Conservation (phyloP, 352 stramenopile genomes). For the Globisporangium emineosum region DNA sequence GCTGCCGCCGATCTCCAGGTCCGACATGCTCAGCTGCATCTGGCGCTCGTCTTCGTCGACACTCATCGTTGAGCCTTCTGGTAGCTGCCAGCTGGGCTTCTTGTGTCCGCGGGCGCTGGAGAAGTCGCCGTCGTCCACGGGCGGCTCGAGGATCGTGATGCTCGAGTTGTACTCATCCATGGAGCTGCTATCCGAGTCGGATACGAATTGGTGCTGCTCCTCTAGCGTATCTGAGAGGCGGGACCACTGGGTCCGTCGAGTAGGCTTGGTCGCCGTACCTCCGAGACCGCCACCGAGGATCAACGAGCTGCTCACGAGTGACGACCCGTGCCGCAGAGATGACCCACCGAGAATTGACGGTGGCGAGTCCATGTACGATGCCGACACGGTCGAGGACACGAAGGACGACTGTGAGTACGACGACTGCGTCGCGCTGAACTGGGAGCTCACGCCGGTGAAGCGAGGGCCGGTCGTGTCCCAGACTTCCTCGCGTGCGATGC, state of each 20-base stretch:
- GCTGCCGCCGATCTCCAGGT: conserved; percentile 18
- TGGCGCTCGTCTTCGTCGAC: background rate
- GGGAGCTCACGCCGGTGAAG: conserved; percentile 50
- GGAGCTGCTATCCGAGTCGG: conserved; percentile 37
- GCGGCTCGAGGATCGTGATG: conserved; percentile 34
- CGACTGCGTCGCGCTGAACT: conserved; percentile 47
- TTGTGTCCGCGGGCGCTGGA: conserved; percentile 22
- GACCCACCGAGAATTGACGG: conserved; percentile 22
- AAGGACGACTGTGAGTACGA: conserved; percentile 38
- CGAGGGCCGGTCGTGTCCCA: conserved; percentile 58
- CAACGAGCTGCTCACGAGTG: conserved; percentile 6
- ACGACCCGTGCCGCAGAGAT: conserved; percentile 13
- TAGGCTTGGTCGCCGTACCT: background rate
- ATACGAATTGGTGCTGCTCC: conserved; percentile 44
- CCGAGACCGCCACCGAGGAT: conserved; percentile 19
- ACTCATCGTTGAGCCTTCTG: background rate
- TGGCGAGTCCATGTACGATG: conserved; percentile 44
- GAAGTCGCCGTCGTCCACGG: conserved; percentile 20
- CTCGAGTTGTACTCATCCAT: conserved; percentile 45
- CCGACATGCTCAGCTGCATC: conserved; percentile 18
- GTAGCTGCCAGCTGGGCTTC: conserved; percentile 3
- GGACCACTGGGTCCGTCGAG: conserved; percentile 19
- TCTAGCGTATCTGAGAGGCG: conserved; percentile 32
- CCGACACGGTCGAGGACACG: conserved; percentile 30
- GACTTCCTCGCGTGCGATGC: conserved; percentile 75